These are phyloP conservation scores for Rhodomyrtus psidioides DNA, from an alignment of 441 rosid species.

Conservation along the genomic window DNA sequence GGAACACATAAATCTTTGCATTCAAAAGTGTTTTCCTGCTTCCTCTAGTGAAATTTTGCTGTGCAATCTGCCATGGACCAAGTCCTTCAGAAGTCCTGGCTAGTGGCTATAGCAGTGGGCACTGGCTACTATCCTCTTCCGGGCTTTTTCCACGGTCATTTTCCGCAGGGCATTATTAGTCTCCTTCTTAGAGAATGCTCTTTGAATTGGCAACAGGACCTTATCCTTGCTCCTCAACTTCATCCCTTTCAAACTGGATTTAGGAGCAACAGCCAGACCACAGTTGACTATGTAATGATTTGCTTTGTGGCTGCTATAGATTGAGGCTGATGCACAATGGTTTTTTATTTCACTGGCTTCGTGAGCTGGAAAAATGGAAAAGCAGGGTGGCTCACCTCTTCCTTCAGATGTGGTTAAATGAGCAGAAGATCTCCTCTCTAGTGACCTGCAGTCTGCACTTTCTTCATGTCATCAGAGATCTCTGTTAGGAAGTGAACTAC, in stretches of 20 bases:
- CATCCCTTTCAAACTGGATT: not conserved
- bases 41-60: not conserved
- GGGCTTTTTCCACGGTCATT: not conserved
- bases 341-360: not conserved
- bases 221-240: not conserved
- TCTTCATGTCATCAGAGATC: no score
- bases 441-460: not conserved
- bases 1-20: not conserved
- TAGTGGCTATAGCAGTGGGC: no score
- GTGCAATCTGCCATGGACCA: not conserved
- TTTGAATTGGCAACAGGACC: not conserved
- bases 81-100: no score
- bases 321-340: no score
- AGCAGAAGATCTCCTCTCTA: not conserved
- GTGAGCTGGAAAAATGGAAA: not conserved
- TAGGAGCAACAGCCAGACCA: not conserved
- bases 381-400: slow-evolving; percentile 1
- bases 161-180: not conserved
- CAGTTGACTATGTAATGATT: not conserved
- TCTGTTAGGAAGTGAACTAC: not conserved
- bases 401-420: not conserved
- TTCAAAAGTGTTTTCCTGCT: not conserved
- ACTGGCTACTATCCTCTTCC: no score
- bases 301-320: no score
- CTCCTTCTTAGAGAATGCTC: not conserved